Evolutionary conservation across 2,329 filamentous ascomycete species (phyloP), one percentile per base, ranked within the genome.

Genomic region (Ophiostoma fasciatum): DNA sequence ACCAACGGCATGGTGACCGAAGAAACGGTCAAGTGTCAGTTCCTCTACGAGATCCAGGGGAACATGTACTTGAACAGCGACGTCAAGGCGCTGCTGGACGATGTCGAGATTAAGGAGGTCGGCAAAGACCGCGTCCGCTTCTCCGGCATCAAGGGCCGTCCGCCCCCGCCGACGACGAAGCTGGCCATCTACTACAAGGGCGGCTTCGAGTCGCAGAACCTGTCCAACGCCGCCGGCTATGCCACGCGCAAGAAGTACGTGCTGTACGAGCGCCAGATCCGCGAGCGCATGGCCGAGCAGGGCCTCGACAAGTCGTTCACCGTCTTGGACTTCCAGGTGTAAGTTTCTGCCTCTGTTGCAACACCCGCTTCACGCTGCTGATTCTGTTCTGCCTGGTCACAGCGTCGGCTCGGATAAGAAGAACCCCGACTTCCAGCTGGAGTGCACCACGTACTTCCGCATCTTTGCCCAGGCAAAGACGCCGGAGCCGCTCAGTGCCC

Each of bases 111-210:
- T 7, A 46, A 55, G 12, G 46, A 61, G 14, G 51, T 49, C 2
- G 56, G 53, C 1, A 46, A 35, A 5, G 46, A 56, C 30, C 54
- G 60, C 1, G 60, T 66, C 1, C 49, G 44, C 10, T 51, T 68
- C 0, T 56, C 51, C 1, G 61, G 62, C 0, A 50, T 61, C 15
- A 56, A 43, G 15, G 64, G 64, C 1, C 40, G 45, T 1, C 56
- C 60, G 0, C 64, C 65, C 2, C 65, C 64, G 0, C 55, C 62
- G 2, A 68, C 65, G 0, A 69, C 64, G 1, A 69, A 69, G 43
- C 52, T 64, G 7, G 64, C 63, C n/a, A 54, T 68, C 13, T 66
- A 62, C 41, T 67, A 65, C 38, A 50, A 54, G 8, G 64, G 58
- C 7, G 65, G 65, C 0, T 69, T 57, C 39, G 59, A 68, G 45